A percentile compares a stretch with the other conserved stretches of the same genome.
Evolutionary conservation across 768 basidiomycete genomes (phyloP).

Genomic region (Suillus plorans): DNA sequence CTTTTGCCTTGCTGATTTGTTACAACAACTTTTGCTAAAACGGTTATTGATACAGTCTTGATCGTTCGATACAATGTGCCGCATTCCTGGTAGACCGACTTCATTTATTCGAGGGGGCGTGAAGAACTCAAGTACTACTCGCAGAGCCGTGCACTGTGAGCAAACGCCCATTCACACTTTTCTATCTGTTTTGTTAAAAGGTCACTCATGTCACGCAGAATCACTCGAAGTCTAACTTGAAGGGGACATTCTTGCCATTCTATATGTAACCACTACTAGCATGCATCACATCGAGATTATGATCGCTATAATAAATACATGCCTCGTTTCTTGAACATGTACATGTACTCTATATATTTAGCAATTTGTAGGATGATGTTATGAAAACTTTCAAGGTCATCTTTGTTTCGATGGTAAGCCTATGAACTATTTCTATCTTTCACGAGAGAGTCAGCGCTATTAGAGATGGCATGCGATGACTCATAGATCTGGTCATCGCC

Average conservation of each 20-base stretch:
- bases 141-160: background rate
- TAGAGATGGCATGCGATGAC: background rate
- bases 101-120: slow-evolving; percentile 1
- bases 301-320: background rate
- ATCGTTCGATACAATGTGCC: background rate
- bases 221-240: no score
- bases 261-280: background rate
- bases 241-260: background rate
- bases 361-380: background rate
- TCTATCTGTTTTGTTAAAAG: background rate
- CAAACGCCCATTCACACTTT: no score
- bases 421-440: background rate
- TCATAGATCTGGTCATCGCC: no score
- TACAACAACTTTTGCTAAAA: background rate
- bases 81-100: background rate
- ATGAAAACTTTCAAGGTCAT: background rate
- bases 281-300: background rate
- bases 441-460: background rate
- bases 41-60: no score
- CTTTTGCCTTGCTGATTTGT: background rate
- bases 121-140: background rate
- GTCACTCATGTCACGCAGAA: background rate
- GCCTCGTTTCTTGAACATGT: background rate
- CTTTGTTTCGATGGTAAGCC: background rate
- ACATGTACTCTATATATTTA: background rate